Evolutionary conservation across 1,284 basidiomycete genomes (phyloP), one percentile per base, ranked within the genome.

Genomic region (Hypsizygus ulmarius): DNA sequence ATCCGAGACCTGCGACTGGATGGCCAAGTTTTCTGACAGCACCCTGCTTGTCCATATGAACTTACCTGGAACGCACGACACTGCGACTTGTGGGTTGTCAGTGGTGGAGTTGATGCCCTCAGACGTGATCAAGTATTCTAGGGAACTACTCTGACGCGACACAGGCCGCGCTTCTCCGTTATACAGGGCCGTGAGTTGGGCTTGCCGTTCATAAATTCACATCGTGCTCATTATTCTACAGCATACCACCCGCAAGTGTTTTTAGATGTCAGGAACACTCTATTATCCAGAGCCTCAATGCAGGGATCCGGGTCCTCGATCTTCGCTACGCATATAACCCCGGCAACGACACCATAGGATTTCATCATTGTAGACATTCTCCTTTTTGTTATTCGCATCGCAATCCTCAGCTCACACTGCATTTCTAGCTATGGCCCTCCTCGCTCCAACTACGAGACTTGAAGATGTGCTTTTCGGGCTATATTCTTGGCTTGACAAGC

Each of bases 241-340:
- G 70, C 19, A 66, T 73, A 14, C 64, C 68, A 3, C 55, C 64
- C n/a, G 65, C 72, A 14, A 53, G 49, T 11, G 54, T 59, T 15
- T 74, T 66, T 49, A 66, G 68, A 19, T 75, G 73, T 38, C 74
- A 76, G 55, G 63, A 74, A 48, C 67, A 68, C 14, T 73, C 73
- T 7, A 61, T 74, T 36, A 57, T 74, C 16, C 67, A 73, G 36
- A 70, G 69, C 44, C 59, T 76, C 11, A 71, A 75, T 45, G 70
- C 67, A 39, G 73, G 74, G 3, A 67, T 76, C 25, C 70, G 73
- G 10, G 70, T 71, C 11, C 74, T 76, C 41, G 73, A 76, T 50
- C 61, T 74, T 16, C 66, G 73, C 9, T 61, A 66, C 29, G 69
- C 72, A 0, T 74, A 72, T 55, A 75, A 76, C 54, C 73, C 73